These are phyloP conservation scores for Gracilaria caudata DNA, from an alignment of 23 red algal genomes.

Conservation along the genomic window DNA sequence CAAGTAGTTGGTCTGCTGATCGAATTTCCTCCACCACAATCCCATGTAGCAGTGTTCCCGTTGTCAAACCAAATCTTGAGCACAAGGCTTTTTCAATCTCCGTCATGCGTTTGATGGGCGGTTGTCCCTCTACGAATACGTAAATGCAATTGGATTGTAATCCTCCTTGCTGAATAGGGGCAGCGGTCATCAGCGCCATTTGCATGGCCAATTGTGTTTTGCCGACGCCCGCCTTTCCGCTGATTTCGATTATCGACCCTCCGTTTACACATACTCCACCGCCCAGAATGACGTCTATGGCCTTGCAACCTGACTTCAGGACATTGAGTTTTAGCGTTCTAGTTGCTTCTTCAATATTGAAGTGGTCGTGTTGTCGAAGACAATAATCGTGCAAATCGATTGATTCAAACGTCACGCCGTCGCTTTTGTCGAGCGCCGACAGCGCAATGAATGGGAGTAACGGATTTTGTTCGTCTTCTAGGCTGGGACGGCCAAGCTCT, in stretches of 20 bases:
- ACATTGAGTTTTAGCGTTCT: neutral
- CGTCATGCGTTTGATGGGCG: slow-evolving; percentile 45
- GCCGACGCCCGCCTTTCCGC: slow-evolving; percentile 70
- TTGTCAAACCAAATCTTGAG: neutral
- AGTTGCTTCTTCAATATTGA: neutral
- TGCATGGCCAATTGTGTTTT: slow-evolving; percentile 85
- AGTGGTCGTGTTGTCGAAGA: too few relatives aligned
- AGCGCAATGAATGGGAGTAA: neutral
- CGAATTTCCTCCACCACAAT: slow-evolving; percentile 70
- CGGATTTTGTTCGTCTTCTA: neutral
- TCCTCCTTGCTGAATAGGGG: slow-evolving; percentile 18
- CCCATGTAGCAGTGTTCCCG: slow-evolving; percentile 29
- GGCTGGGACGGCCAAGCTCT: slow-evolving; percentile 6
- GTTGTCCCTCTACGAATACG: slow-evolving; percentile 47
- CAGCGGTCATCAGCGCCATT: slow-evolving; percentile 55
- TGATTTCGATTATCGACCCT: slow-evolving; percentile 69
- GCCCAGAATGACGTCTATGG: slow-evolving; percentile 51
- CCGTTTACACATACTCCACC: slow-evolving; percentile 51
- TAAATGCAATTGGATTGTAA: slow-evolving; percentile 32
- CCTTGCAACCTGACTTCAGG: slow-evolving; percentile 31
- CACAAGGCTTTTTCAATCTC: slow-evolving; percentile 52
- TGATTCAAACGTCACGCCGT: slow-evolving; percentile 5
- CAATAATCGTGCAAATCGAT: neutral
- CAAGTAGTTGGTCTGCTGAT: slow-evolving; percentile 50
- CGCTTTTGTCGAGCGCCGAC: neutral